These are phyloP conservation scores for Piper longum DNA, from an alignment of 164 flowering plant genomes.

Conservation along the genomic window DNA sequence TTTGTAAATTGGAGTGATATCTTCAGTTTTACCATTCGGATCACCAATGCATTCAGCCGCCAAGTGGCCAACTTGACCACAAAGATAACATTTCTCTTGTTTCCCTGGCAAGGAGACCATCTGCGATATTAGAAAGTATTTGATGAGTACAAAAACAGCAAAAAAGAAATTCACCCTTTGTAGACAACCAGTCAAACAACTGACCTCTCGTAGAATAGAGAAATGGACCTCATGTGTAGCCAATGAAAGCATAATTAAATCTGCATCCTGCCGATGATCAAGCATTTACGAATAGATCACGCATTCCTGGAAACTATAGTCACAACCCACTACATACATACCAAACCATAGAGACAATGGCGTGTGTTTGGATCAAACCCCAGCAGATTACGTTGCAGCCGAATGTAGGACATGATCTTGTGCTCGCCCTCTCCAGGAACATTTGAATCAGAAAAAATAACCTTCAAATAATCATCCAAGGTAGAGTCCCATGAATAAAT, in stretches of 20 bases:
- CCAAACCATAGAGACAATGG: conserved; percentile 95
- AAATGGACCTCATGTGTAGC: conserved; percentile 98
- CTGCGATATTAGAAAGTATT: conserved; percentile 23
- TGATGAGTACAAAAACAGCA: conserved; percentile 3
- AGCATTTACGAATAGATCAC: neutral
- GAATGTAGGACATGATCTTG: conserved; percentile 89
- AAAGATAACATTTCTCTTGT: conserved; percentile 74
- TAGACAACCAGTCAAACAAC: conserved; percentile 6
- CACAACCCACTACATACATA: conserved; percentile 13
- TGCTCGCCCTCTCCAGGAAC: conserved; percentile 99
- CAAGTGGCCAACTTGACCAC: conserved; percentile 89
- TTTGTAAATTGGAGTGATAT: conserved; percentile 76
- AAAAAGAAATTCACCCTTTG: neutral
- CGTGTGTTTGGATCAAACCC: conserved; percentile 88
- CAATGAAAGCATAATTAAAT: conserved; percentile 85
- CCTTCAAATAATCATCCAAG: conserved; percentile 90
- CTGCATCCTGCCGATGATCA: conserved; percentile 61
- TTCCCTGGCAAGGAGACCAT: conserved; percentile 73
- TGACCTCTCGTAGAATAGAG: conserved; percentile 89
- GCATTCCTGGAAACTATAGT: neutral
- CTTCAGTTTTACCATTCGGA: conserved; percentile 23
- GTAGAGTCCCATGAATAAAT: conserved; percentile 59
- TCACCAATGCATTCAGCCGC: conserved; percentile 70
- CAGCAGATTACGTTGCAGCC: conserved; percentile 75
- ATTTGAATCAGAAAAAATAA: conserved; percentile 94